A percentile compares a stretch with the other conserved stretches of the same genome.
phyloP scores from a whole-genome alignment of 2,329 filamentous ascomycete species.

The Triangularia setosa region DNA sequence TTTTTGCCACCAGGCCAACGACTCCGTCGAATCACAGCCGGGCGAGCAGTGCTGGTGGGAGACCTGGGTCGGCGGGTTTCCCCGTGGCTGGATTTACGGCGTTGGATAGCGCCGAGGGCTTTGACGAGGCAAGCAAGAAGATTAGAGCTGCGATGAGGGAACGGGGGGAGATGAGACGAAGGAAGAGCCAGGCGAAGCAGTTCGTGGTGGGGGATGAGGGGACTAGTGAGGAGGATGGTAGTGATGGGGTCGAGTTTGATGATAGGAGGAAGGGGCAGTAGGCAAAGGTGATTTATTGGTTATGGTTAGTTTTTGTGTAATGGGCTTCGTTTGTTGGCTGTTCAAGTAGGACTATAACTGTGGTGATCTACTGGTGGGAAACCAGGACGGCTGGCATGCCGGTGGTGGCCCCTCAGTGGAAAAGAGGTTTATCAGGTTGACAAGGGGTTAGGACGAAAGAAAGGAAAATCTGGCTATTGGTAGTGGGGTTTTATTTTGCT shows the following conservation, averaged over 20 bases:
- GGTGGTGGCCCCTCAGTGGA: no score
- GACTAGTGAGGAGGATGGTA: slow-evolving; percentile 14
- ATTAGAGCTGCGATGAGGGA: slow-evolving; percentile 82
- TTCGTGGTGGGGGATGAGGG: slow-evolving; percentile 38
- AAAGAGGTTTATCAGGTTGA: no score
- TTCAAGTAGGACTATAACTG: neutral
- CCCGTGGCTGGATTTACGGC: slow-evolving; percentile 66
- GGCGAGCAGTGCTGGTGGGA: slow-evolving; percentile 65
- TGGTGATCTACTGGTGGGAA: neutral
- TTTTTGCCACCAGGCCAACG: slow-evolving; percentile 86
- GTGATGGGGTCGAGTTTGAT: slow-evolving; percentile 8
- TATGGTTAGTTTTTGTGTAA: neutral
- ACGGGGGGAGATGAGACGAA: slow-evolving; percentile 59
- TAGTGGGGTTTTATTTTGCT: neutral
- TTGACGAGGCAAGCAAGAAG: slow-evolving; percentile 79
- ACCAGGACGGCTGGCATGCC: neutral
- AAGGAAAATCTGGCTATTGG: neutral
- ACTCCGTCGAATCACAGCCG: slow-evolving; percentile 65
- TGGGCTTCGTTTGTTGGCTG: neutral
- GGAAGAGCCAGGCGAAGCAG: slow-evolving; percentile 43
- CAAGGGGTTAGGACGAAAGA: no score
- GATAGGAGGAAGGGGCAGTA: slow-evolving; percentile 1
- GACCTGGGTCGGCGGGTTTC: slow-evolving; percentile 51
- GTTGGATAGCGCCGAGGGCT: slow-evolving; percentile 62
- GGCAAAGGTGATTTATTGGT: neutral